These are phyloP conservation scores for Wallacemonas collosoma DNA, from an alignment of 208 protist species.

Conservation along the genomic window DNA sequence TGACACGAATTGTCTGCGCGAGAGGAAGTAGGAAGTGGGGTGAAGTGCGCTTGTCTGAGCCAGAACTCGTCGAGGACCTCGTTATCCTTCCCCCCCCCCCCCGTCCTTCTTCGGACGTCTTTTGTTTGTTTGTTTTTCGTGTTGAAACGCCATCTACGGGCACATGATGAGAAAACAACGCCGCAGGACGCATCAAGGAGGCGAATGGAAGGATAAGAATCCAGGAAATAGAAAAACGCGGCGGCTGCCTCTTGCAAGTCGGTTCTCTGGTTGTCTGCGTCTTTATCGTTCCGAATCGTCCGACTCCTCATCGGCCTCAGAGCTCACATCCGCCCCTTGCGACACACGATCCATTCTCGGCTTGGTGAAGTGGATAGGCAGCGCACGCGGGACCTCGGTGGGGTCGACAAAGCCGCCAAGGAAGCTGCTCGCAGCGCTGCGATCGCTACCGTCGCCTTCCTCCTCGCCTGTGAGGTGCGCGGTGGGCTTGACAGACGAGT, in stretches of 20 bases:
- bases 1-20: no score
- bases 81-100: no score
- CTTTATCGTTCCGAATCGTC: conserved; percentile 7
- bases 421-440: conserved; percentile 8
- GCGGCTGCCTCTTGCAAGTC: no score
- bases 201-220: no score
- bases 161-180: not conserved
- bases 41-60: no score
- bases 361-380: conserved; percentile 27
- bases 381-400: conserved; percentile 9
- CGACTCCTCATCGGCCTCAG: not conserved
- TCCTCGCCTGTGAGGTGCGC: not conserved
- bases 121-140: not conserved
- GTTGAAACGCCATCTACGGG: not conserved
- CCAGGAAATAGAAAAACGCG: no score
- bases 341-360: conserved; percentile 15
- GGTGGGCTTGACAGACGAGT: not conserved
- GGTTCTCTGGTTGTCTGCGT: not conserved
- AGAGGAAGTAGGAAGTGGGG: no score
- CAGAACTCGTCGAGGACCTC: no score
- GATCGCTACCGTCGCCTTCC: conserved; percentile 1
- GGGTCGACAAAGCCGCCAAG: not conserved
- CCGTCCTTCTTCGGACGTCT: not conserved
- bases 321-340: not conserved
- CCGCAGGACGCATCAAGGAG: no score